These are phyloP conservation scores for Tetrapyrgos nigripes DNA, from an alignment of 1,284 basidiomycete genomes.

Conservation along the genomic window DNA sequence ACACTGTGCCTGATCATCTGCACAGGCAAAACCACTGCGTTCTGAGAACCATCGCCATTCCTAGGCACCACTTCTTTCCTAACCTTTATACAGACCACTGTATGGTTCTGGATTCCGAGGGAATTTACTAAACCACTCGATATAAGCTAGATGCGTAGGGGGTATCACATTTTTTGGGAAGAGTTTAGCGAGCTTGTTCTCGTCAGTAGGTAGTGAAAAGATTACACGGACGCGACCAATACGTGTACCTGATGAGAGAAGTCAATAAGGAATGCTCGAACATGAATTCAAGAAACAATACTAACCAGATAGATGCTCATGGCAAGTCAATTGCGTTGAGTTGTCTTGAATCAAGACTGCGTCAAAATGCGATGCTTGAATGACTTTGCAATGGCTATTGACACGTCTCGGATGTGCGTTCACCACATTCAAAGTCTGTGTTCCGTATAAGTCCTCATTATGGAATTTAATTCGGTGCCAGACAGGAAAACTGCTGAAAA, in stretches of 20 bases:
- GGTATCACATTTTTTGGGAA: conserved; percentile 1
- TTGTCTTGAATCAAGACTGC: not conserved
- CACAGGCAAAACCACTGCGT: conserved; percentile 24
- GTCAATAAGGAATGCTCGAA: too few relatives aligned
- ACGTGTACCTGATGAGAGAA: not conserved
- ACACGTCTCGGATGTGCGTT: too few relatives aligned
- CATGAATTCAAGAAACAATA: too few relatives aligned
- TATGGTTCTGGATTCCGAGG: not conserved
- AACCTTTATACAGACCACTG: conserved; percentile 13
- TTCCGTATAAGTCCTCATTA: too few relatives aligned
- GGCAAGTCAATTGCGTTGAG: not conserved
- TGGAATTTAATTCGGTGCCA: too few relatives aligned
- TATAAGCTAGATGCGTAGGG: conserved; percentile 25
- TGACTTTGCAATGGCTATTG: too few relatives aligned
- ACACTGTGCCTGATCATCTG: conserved; percentile 20
- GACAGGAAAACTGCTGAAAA: too few relatives aligned
- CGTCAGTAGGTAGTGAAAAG: conserved; percentile 6
- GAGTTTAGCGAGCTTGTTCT: not conserved
- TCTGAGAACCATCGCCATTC: not conserved
- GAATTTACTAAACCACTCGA: conserved; percentile 29
- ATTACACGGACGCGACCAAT: conserved; percentile 10
- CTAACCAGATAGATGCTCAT: too few relatives aligned
- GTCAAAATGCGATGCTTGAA: not conserved
- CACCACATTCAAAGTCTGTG: too few relatives aligned
- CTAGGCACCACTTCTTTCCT: not conserved